Base-by-base conservation (phyloP, 345 rosid species). In the Brassica rapa region DNA sequence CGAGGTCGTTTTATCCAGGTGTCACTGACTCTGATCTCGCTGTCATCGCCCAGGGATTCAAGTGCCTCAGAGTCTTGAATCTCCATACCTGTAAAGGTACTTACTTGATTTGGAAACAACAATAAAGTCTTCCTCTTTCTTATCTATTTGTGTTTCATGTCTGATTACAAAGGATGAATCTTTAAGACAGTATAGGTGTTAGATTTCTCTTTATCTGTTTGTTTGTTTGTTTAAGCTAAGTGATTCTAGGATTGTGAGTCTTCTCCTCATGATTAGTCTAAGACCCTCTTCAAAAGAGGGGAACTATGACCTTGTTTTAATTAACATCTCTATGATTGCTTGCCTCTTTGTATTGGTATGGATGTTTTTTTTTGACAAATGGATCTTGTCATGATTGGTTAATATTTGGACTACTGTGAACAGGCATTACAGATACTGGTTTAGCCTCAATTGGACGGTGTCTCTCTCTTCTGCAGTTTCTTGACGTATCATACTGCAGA, bases 1-100 rank as follows among this genome's bases (percentile, higher is more conserved):
- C 98, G 24, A 85, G 98, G 84, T 92, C 97, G 0, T 92, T 87
- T 80, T 90, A 84, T 76, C 98, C 97, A 2, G 98, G 98, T 5
- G 87, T 92, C 32, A 88, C 97, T 16, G 98, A 94, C 72, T 87
- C 93, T 41, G 98, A 94, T 85, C 93, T 94, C 16, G 66, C 84
- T 46, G 90, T 92, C 6, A 85, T 87, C 70, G 87, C 97, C 33
- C 77, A 80, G 60, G 97, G 90, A 4, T 91, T 94, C 76, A 87
- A 82, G 79, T 86, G 75, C 80, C 76, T 94, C 73, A 84, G 82
- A 73, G 78, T 89, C 51, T 92, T 92, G 30, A 82, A 77, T 78
- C 80, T 92, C 73, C 89, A 86, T 15, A 81, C 88, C 76, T 94
- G 98, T 85, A 89, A 88, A 88, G 83, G 83, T 79, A 23, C 25